Conservation (phyloP, 2,329 filamentous ascomycete genomes). For the Aspergillus calidoustus region DNA sequence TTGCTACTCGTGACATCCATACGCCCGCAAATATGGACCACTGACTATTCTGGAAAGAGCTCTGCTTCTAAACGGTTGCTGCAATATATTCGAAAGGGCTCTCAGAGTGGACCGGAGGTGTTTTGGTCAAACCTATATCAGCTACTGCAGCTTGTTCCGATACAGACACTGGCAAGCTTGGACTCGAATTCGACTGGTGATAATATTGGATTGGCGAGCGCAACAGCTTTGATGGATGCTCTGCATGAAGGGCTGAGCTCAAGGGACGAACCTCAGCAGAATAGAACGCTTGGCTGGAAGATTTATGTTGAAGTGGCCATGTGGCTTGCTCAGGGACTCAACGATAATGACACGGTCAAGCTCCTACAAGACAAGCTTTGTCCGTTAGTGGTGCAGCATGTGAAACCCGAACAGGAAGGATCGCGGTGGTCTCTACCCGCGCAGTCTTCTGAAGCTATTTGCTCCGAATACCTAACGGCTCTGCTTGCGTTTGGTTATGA, state of each 20-base stretch:
- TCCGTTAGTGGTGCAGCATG: constrained; percentile 59
- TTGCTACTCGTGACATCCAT: constrained; percentile 68
- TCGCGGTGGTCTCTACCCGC: constrained; percentile 57
- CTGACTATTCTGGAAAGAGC: constrained; percentile 63
- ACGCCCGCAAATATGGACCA: constrained; percentile 75
- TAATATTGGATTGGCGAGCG: constrained; percentile 51
- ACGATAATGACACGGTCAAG: constrained; percentile 52
- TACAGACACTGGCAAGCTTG: constrained; percentile 47
- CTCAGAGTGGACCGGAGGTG: constrained; percentile 71
- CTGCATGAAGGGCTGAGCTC: constrained; percentile 72
- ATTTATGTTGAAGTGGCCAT: constrained; percentile 71
- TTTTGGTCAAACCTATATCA: constrained; percentile 74
- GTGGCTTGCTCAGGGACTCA: constrained; percentile 55
- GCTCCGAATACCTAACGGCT: constrained; percentile 43
- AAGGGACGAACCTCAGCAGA: constrained; percentile 74
- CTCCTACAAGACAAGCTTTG: constrained; percentile 55
- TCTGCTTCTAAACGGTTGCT: constrained; percentile 63
- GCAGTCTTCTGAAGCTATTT: constrained; percentile 42
- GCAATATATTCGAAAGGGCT: constrained; percentile 79
- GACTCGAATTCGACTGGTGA: constrained; percentile 28
- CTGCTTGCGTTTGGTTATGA: constrained; percentile 50
- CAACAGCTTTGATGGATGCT: constrained; percentile 66
- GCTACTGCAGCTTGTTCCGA: constrained; percentile 63
- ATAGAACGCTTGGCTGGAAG: constrained; percentile 72
- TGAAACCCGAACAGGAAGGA: constrained; percentile 52